Percentiles rank a stretch among this genome's conserved stretches.
phyloP scores from a whole-genome alignment of 768 basidiomycete species.

The Tricholoma furcatifolium region DNA sequence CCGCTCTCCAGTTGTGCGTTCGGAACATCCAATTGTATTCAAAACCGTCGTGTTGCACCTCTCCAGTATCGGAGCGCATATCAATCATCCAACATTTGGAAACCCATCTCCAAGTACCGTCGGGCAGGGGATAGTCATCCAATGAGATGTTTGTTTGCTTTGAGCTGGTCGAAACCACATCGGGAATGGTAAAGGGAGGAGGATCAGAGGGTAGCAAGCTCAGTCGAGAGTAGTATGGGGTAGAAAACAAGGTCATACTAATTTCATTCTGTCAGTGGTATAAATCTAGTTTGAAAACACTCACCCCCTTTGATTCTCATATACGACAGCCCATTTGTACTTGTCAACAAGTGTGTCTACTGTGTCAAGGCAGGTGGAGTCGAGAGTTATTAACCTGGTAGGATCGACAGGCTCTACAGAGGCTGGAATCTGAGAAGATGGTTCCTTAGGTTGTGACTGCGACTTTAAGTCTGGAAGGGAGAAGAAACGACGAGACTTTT shows the following conservation, averaged over 20 bases:
- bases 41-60: conserved; percentile 81
- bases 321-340: conserved; percentile 77
- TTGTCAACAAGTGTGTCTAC: conserved; percentile 41
- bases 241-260: conserved; percentile 68
- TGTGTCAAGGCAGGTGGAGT: conserved; percentile 14
- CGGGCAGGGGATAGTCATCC: conserved; percentile 68
- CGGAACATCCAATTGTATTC: conserved; percentile 85
- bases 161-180: conserved; percentile 34
- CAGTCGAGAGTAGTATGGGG: conserved; percentile 66
- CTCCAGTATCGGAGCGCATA: conserved; percentile 74
- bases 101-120: conserved; percentile 81
- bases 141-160: conserved; percentile 58
- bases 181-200: conserved; percentile 66
- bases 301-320: conserved; percentile 84
- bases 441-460: conserved; percentile 4
- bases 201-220: conserved; percentile 75
- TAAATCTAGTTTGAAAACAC: conserved; percentile 16
- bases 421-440: neutral
- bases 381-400: conserved; percentile 11
- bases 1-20: conserved; percentile 60
- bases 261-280: neutral
- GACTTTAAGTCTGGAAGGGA: conserved; percentile 30
- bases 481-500: conserved; percentile 32
- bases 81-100: conserved; percentile 85
- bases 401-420: neutral